A percentile compares a stretch with the other conserved stretches of the same genome.
phyloP scores from a whole-genome alignment of 768 basidiomycete genomes.

The Phlegmacium glaucopus region DNA sequence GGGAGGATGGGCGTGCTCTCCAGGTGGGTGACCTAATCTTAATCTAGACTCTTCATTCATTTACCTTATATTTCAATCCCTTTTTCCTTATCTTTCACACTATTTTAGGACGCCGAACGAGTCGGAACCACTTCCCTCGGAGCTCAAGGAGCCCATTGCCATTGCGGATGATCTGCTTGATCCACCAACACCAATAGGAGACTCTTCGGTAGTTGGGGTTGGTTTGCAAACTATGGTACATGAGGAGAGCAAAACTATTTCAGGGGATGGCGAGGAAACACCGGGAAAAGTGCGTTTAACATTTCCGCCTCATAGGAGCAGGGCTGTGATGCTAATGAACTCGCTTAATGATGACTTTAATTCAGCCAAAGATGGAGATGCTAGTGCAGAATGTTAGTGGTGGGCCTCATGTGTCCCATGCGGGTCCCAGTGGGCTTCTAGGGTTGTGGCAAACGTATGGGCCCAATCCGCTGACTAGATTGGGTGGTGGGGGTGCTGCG shows the following conservation, averaged over 20 bases:
- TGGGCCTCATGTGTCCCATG: conserved; percentile 14
- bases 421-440: conserved; percentile 38
- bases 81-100: neutral
- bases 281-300: conserved; percentile 26
- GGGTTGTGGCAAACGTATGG: conserved; percentile 57
- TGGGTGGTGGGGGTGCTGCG: conserved; percentile 22
- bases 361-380: conserved; percentile 8
- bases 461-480: conserved; percentile 53
- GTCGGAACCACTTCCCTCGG: conserved; percentile 54
- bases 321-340: conserved; percentile 5
- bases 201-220: conserved; percentile 4
- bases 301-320: neutral
- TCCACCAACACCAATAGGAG: conserved; percentile 18
- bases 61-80: neutral
- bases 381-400: neutral
- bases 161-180: conserved; percentile 60
- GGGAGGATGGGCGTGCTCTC: conserved; percentile 64
- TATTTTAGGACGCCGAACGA: conserved; percentile 52
- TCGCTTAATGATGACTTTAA: conserved; percentile 9
- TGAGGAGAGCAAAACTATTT: conserved; percentile 16
- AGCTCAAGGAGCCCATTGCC: conserved; percentile 57
- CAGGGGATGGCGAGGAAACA: conserved; percentile 23
- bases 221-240: conserved; percentile 5
- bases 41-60: conserved; percentile 4
- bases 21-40: conserved; percentile 43